phyloP scores from a whole-genome alignment of 2,329 filamentous ascomycete genomes.

The Pestalotiopsis sp. region DNA sequence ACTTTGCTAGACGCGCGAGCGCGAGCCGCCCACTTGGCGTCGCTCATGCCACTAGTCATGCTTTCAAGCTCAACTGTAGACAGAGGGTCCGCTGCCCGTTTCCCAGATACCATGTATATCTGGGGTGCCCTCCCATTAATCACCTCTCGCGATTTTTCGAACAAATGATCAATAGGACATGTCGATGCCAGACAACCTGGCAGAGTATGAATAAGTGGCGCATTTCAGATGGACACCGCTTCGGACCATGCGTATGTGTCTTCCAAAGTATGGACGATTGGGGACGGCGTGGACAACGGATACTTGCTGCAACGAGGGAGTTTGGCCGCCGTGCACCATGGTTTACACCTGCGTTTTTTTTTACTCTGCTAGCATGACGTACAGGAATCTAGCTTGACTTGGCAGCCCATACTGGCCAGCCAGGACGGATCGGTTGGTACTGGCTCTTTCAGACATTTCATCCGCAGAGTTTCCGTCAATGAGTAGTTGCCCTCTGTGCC shows the following conservation, averaged over 20 bases:
- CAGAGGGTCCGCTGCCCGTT: background rate
- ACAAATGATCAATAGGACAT: too few relatives aligned
- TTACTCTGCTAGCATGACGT: background rate
- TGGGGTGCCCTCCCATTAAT: too few relatives aligned
- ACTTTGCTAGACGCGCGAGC: background rate
- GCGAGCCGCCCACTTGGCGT: background rate
- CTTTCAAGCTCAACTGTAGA: background rate
- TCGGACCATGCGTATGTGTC: too few relatives aligned
- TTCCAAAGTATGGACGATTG: background rate
- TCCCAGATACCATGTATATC: too few relatives aligned
- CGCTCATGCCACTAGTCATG: background rate
- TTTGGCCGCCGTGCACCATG: background rate
- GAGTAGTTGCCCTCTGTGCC: background rate
- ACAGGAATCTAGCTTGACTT: background rate
- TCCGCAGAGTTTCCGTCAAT: background rate
- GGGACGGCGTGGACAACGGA: background rate
- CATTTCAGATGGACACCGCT: too few relatives aligned
- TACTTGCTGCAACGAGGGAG: background rate
- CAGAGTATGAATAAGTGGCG: too few relatives aligned
- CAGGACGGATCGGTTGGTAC: background rate
- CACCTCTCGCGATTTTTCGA: too few relatives aligned
- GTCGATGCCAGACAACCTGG: too few relatives aligned
- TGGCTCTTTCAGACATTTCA: background rate
- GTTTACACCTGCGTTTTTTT: background rate
- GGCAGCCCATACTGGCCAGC: background rate